Conservation (phyloP, 768 basidiomycete genomes). For the Holtermannia corniformis region DNA sequence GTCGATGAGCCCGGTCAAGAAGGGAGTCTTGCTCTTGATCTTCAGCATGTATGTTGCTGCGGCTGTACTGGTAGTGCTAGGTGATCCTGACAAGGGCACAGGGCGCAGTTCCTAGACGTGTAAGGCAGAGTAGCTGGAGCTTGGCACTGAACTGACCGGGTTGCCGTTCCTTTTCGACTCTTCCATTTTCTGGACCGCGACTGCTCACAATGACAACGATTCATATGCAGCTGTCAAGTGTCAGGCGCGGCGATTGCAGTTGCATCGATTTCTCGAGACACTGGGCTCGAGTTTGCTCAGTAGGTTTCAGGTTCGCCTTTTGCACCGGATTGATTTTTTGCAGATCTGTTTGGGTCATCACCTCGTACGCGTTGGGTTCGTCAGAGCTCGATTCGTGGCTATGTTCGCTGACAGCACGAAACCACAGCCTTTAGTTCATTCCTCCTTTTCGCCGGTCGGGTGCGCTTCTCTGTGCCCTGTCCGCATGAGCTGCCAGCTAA, state of each 20-base stretch:
- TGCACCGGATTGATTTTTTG: background rate
- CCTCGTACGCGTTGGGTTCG: constrained; percentile 21
- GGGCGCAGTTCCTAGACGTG: background rate
- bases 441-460: constrained; percentile 34
- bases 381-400: background rate
- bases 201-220: too few species aligned
- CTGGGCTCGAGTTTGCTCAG: constrained; percentile 19
- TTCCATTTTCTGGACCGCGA: too few species aligned
- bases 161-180: background rate
- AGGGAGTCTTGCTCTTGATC: background rate
- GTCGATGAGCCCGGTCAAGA: background rate
- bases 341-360: constrained; percentile 16
- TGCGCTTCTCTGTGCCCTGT: background rate
- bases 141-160: background rate
- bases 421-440: constrained; percentile 17
- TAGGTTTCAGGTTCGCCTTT: constrained; percentile 22
- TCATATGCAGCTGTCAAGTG: constrained; percentile 18
- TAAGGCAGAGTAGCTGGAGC: too few species aligned
- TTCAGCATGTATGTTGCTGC: background rate
- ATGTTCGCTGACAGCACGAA: background rate
- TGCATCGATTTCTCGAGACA: constrained; percentile 23
- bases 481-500: background rate
- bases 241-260: constrained; percentile 32
- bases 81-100: background rate
- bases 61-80: background rate